Evolutionary conservation across 2,329 filamentous ascomycete genomes (phyloP).

Genomic region (Fusarium globosum): DNA sequence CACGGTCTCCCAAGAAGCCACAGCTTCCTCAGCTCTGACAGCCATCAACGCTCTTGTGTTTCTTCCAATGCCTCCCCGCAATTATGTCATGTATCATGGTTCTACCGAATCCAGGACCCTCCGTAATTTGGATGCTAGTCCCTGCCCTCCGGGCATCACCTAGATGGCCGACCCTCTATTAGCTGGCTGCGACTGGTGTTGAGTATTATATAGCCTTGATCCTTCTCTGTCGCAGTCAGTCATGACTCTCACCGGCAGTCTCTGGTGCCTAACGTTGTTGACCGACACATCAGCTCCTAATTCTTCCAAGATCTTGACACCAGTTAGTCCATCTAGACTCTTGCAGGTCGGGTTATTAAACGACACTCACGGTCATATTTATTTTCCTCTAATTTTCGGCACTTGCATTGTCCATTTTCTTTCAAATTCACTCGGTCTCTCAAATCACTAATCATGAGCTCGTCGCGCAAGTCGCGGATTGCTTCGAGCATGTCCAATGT

Average conservation of each 20-base stretch:
- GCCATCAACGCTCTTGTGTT: constrained; percentile 21
- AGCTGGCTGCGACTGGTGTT: constrained; percentile 30
- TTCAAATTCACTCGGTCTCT: background rate
- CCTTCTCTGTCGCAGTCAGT: constrained; percentile 41
- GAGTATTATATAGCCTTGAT: constrained; percentile 45
- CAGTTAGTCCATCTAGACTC: constrained; percentile 31
- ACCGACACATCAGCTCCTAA: constrained; percentile 37
- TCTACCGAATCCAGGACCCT: constrained; percentile 51
- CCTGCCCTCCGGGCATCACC: constrained; percentile 45
- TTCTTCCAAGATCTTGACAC: background rate
- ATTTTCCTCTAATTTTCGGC: constrained; percentile 8
- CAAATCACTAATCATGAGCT: constrained; percentile 52
- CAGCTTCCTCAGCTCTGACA: constrained; percentile 37
- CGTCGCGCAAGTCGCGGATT: constrained; percentile 59
- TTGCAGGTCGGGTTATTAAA: constrained; percentile 26
- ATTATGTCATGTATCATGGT: constrained; percentile 60
- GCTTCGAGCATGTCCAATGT: constrained; percentile 58
- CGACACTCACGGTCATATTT: constrained; percentile 28
- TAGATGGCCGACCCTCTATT: constrained; percentile 31
- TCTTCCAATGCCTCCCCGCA: constrained; percentile 48
- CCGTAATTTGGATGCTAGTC: constrained; percentile 49
- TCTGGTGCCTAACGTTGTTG: constrained; percentile 43
- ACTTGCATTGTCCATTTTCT: background rate
- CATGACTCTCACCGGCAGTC: constrained; percentile 38
- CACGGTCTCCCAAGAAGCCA: constrained; percentile 40